phyloP scores from a whole-genome alignment of 495 filamentous ascomycete genomes.

The Endocarpon pusillum region DNA sequence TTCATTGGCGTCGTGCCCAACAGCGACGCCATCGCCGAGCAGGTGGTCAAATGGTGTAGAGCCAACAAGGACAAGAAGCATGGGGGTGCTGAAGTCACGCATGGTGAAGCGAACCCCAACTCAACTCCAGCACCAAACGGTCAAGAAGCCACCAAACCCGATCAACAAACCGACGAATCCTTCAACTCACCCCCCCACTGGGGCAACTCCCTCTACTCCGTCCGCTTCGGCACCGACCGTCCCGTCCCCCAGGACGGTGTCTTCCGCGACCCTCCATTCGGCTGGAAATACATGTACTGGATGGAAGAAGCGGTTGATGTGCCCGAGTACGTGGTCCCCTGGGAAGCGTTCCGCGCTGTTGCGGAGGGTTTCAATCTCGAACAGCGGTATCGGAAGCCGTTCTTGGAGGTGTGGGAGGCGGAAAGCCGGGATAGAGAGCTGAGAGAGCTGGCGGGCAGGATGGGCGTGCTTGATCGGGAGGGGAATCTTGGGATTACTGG shows the following conservation, averaged over 20 bases:
- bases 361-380: conserved; percentile 96
- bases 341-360: conserved; percentile 87
- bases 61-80: conserved; percentile 35
- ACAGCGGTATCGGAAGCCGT: conserved; percentile 76
- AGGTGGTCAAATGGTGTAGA: too few species aligned
- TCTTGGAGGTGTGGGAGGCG: conserved; percentile 76
- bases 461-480: conserved; percentile 67
- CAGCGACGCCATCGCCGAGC: conserved; percentile 61
- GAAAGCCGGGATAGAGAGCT: conserved; percentile 69
- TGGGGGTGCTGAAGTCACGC: conserved; percentile 13
- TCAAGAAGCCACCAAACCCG: conserved; percentile 4
- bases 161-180: conserved; percentile 4
- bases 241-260: conserved; percentile 37
- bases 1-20: conserved; percentile 91
- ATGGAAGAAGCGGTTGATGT: conserved; percentile 90
- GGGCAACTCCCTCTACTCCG: conserved; percentile 84
- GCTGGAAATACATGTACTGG: conserved; percentile 95
- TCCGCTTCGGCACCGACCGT: conserved; percentile 72
- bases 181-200: conserved; percentile 60
- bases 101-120: too few species aligned
- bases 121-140: neutral
- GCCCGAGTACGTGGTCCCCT: conserved; percentile 94
- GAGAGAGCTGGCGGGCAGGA: conserved; percentile 73
- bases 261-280: conserved; percentile 87
- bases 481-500: conserved; percentile 51